Base-by-base conservation (phyloP, 2,329 filamentous ascomycete genomes). In the Gliomastix tumulicola region DNA sequence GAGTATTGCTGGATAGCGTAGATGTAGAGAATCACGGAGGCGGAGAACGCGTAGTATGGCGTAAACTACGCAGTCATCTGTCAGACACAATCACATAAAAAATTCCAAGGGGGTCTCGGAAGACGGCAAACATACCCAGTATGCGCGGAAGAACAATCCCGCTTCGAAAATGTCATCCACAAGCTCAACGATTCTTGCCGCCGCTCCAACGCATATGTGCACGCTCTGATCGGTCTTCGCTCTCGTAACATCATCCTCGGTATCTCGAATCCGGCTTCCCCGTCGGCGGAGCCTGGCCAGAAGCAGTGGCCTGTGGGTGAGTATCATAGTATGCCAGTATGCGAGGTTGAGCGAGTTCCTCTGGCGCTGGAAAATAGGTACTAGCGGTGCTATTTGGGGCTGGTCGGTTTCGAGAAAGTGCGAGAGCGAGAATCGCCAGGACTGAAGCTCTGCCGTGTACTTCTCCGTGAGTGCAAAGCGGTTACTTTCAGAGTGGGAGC, bases 11-110 rank as follows among this genome's bases (percentile, higher is more conserved):
- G 65, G 10, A 68, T 68, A 5, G 57, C 56, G 28, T 62, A 64
- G 5, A 69, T 57, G 38, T 69, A 69, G 3, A 69, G 48, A 2
- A 68, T 54, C 2, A 66, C 61, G 4, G 64, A 57, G 1, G 65
- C 66, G 10, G 53, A 65, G 30, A 68, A 69, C 3, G 59, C 63
- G 36, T 62, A 64, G 38, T 69, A 69, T 19, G 63, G 61, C 1
- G 52, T 57, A 30, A 59, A 57, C 55, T 59, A n/a, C n/a, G n/a
- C n/a, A n/a, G n/a, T n/a, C n/a, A n/a, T n/a, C n/a, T n/a, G n/a
- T n/a, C n/a, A n/a, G n/a, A n/a, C n/a, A n/a, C n/a, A n/a, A n/a
- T n/a, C n/a, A n/a, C n/a, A n/a, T n/a, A n/a, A n/a, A n/a, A n/a
- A n/a, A n/a, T n/a, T n/a, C n/a, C n/a, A n/a, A n/a, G n/a, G n/a